Evolutionary conservation across 768 basidiomycete genomes (phyloP).

Genomic region (Suillus occidentalis): DNA sequence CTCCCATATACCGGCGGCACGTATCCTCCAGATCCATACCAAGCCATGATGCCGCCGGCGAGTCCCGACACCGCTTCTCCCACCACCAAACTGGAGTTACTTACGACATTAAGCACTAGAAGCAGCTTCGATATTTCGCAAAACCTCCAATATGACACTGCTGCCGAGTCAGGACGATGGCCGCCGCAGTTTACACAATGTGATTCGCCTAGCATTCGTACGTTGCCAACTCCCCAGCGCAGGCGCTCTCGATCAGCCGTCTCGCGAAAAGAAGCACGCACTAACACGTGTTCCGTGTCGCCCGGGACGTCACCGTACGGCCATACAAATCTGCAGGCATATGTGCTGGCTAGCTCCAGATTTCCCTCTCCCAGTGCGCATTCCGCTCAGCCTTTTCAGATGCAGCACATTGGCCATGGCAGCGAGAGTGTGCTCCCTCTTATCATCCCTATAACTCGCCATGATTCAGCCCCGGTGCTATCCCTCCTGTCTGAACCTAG

Average conservation of each 20-base stretch:
- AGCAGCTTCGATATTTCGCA: constrained; percentile 23
- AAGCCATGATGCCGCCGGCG: constrained; percentile 16
- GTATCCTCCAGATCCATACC: constrained; percentile 34
- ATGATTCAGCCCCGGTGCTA: constrained; percentile 9
- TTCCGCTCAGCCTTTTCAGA: constrained; percentile 26
- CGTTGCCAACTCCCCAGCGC: constrained; percentile 27
- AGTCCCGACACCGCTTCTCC: constrained; percentile 4
- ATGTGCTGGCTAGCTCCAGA: constrained; percentile 20
- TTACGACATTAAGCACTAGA: constrained; percentile 24
- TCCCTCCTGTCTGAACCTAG: constrained; percentile 25
- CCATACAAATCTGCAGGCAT: constrained; percentile 29
- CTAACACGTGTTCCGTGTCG: constrained; percentile 19
- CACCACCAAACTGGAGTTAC: constrained; percentile 6
- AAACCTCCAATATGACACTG: constrained; percentile 5
- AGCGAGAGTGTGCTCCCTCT: constrained; percentile 29
- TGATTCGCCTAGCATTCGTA: constrained; percentile 14
- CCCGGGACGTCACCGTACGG: constrained; percentile 33
- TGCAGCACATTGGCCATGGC: constrained; percentile 27
- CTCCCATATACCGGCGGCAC: constrained; percentile 31
- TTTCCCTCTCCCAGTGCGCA: constrained; percentile 28
- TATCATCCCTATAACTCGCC: constrained; percentile 2
- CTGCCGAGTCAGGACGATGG: constrained; percentile 16
- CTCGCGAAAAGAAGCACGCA: constrained; percentile 31
- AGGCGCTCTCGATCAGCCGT: constrained; percentile 35
- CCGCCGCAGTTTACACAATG: constrained; percentile 9